Base-by-base conservation (phyloP, 306 rosid species). In the Cucurbita moschata region DNA sequence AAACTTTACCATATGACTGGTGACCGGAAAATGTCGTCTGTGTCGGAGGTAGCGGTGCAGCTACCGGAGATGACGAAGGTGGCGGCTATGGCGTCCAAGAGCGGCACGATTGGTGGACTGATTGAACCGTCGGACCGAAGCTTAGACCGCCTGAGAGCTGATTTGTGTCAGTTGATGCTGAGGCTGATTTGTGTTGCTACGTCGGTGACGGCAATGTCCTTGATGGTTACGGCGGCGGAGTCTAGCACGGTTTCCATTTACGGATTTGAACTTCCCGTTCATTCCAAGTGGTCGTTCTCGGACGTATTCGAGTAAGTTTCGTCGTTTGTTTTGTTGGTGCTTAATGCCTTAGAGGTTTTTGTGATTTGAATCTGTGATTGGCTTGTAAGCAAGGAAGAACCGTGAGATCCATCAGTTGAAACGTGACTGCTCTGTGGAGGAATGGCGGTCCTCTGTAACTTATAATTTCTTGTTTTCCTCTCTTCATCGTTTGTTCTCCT, bases 241-340 rank as follows among this genome's bases (percentile, higher is more conserved):
- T 81, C 84, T 12, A 76, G 76, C 81, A 74, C 82, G 2, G 81
- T 93, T 71, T 61, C 81, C 69, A 66, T 93, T 77, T 86, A 85
- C 69, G 94, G 94, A 52, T 85, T 90, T 75, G 68, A 56, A 14
- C 81, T 90, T 2, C 90, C 97, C 12, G 73, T 94, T 70, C 81
- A 80, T 63, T 89, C 98, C 66, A 87, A 87, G 70, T 94, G 98
- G 98, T 87, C 96, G 26, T 86, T 86, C 75, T 78, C 98, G 14
- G 78, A 84, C 51, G 86, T 96, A 1, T 89, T 85, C 74, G 86
- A 82, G 97, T 93, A 83, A 82, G 87, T 44, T 66, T 61, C 43
- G n/a, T 69, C 12, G 43, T 30, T 54, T 6, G 50, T 47, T 11
- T 49, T 46, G 15, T n/a, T 37, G 6, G 11, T 38, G 37, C 19